These are phyloP conservation scores for Pleurotus pulmonarius DNA, from an alignment of 768 basidiomycete species.

Conservation along the genomic window DNA sequence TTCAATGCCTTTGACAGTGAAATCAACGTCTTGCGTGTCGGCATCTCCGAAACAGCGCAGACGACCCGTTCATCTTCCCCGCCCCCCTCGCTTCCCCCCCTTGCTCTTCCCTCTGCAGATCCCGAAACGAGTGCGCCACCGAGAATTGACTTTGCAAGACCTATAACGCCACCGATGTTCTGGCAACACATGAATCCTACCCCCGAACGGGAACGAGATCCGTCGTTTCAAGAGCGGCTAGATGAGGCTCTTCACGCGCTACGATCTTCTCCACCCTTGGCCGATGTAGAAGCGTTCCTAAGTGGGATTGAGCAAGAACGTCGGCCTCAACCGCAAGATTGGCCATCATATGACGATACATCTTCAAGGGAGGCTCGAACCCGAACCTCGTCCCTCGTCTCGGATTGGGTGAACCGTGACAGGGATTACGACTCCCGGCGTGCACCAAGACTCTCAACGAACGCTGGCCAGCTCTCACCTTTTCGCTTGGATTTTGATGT, in stretches of 20 bases:
- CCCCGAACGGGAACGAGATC: background rate
- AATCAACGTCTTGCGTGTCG: conserved; percentile 41
- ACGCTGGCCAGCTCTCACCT: background rate
- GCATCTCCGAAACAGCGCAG: conserved; percentile 25
- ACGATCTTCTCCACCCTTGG: conserved; percentile 24
- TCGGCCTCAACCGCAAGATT: too few species aligned
- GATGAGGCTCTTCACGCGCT: conserved; percentile 30
- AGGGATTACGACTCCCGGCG: background rate
- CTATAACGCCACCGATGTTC: background rate
- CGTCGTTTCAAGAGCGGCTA: conserved; percentile 27
- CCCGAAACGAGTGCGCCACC: conserved; percentile 1
- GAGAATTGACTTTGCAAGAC: background rate
- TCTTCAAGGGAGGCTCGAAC: too few species aligned
- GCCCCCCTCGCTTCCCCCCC: conserved; percentile 32
- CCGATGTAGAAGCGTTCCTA: background rate
- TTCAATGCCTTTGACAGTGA: conserved; percentile 53
- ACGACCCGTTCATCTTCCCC: conserved; percentile 20
- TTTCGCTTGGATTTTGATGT: conserved; percentile 2
- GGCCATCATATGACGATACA: too few species aligned
- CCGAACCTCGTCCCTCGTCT: too few species aligned
- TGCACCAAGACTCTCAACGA: background rate
- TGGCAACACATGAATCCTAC: background rate
- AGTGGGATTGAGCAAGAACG: too few species aligned
- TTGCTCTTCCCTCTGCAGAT: conserved; percentile 11
- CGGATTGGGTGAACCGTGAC: background rate